Evolutionary conservation across 192 early-diverging fungal species (phyloP).

Genomic region (Podila horticola): DNA sequence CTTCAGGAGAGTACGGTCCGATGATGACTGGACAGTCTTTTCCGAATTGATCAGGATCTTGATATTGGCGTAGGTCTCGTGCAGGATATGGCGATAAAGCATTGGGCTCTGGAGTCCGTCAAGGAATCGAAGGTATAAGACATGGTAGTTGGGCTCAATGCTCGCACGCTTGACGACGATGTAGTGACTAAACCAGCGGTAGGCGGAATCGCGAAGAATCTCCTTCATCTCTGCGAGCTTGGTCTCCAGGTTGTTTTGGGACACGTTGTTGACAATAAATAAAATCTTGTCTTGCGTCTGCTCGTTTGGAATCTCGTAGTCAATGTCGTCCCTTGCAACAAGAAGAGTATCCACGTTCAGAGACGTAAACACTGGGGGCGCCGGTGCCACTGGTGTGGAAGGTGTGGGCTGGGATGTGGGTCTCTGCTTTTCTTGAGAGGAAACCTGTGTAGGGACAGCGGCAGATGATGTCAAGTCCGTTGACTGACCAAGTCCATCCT

Average conservation of each 20-base stretch:
- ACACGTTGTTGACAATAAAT: constrained; percentile 97
- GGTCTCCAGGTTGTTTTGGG: constrained; percentile 81
- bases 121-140: constrained; percentile 88
- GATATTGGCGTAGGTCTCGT: constrained; percentile 91
- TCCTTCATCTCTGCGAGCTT: constrained; percentile 85
- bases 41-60: constrained; percentile 92
- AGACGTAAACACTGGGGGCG: constrained; percentile 69
- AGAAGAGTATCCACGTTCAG: constrained; percentile 66
- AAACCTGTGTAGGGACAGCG: constrained; percentile 6
- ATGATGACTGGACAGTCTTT: constrained; percentile 89
- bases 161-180: constrained; percentile 95
- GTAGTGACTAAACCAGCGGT: constrained; percentile 95
- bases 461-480: constrained; percentile 41
- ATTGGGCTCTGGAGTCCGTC: constrained; percentile 75
- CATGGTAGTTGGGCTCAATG: constrained; percentile 97
- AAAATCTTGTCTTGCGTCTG: constrained; percentile 87
- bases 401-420: constrained; percentile 8
- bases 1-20: constrained; percentile 91
- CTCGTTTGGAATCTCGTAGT: constrained; percentile 53
- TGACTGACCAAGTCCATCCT: constrained; percentile 27
- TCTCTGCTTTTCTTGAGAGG: constrained; percentile 16
- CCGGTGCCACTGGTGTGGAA: constrained; percentile 25
- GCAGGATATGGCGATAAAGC: constrained; percentile 82
- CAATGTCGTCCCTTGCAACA: constrained; percentile 56
- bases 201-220: constrained; percentile 69